Evolutionary conservation across 179 eudicot genomes (phyloP).

Genomic region (Vitellaria paradoxa): DNA sequence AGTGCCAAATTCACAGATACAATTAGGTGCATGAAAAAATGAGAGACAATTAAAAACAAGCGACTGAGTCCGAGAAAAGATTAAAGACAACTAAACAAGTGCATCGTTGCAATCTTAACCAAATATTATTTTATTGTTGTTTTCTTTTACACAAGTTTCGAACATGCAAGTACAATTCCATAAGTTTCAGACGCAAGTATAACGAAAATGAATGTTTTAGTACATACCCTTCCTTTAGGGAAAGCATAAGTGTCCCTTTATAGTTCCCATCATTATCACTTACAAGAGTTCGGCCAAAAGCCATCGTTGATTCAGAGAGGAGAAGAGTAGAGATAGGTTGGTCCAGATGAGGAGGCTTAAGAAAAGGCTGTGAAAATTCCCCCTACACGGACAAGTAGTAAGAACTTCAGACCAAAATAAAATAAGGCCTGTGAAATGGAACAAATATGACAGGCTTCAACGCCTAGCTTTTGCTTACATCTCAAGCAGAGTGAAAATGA

Average conservation of each 20-base stretch:
- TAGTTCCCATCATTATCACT: constrained; percentile 77
- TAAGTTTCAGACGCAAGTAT: too few species aligned
- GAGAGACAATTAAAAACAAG: too few species aligned
- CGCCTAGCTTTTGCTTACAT: not conserved
- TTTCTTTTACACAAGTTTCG: not conserved
- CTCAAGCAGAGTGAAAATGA: not conserved
- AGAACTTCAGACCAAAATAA: not conserved
- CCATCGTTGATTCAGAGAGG: constrained; percentile 75
- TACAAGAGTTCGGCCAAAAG: constrained; percentile 76
- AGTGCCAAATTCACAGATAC: not conserved
- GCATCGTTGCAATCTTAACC: not conserved
- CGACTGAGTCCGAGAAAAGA: not conserved
- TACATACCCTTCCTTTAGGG: constrained; percentile 71
- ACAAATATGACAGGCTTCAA: not conserved
- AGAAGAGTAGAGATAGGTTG: constrained; percentile 76
- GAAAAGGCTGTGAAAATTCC: constrained; percentile 85
- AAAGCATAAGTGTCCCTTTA: constrained; percentile 76
- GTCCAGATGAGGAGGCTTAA: constrained; percentile 94
- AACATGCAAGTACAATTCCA: not conserved
- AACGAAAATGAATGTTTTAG: not conserved
- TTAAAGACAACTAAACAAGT: not conserved
- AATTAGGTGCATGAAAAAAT: not conserved
- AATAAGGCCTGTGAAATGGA: not conserved
- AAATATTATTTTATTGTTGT: not conserved
- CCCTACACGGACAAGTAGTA: constrained; percentile 41